A percentile compares a stretch with the other conserved stretches of the same genome.
phyloP scores from a whole-genome alignment of 2,329 filamentous ascomycete species.

The Phaeomoniella chlamydospora region DNA sequence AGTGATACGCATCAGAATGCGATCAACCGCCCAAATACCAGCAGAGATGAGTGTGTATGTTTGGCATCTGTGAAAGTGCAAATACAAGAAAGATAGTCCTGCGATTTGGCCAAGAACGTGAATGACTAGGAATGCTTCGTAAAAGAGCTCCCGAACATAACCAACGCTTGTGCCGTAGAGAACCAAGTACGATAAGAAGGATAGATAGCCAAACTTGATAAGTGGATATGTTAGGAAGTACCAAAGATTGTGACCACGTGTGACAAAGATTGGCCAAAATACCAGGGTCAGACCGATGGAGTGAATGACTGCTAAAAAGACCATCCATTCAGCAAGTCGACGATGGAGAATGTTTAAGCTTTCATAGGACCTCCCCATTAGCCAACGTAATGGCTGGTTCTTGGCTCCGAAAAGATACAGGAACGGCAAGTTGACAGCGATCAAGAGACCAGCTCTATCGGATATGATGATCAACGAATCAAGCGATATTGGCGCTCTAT shows the following conservation, averaged over 20 bases:
- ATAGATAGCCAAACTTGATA: constrained; percentile 38
- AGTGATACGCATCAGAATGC: constrained; percentile 41
- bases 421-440: constrained; percentile 33
- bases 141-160: constrained; percentile 44
- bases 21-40: constrained; percentile 42
- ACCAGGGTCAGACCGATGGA: constrained; percentile 36
- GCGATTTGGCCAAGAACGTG: constrained; percentile 44
- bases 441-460: constrained; percentile 41
- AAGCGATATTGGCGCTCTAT: constrained; percentile 31
- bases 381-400: constrained; percentile 45
- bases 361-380: constrained; percentile 53
- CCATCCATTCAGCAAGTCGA: constrained; percentile 47
- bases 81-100: constrained; percentile 41
- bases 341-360: constrained; percentile 52
- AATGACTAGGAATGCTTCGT: constrained; percentile 46
- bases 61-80: constrained; percentile 40
- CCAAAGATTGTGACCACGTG: constrained; percentile 32
- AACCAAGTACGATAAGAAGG: constrained; percentile 44
- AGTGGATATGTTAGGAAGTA: constrained; percentile 37
- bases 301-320: constrained; percentile 44
- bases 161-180: constrained; percentile 48
- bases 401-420: constrained; percentile 52
- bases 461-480: constrained; percentile 42
- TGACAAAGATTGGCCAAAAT: constrained; percentile 39
- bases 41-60: constrained; percentile 40